A percentile compares a stretch with the other conserved stretches of the same genome.
phyloP scores from a whole-genome alignment of 2,329 filamentous ascomycete species.

The Monosporascus sp. region DNA sequence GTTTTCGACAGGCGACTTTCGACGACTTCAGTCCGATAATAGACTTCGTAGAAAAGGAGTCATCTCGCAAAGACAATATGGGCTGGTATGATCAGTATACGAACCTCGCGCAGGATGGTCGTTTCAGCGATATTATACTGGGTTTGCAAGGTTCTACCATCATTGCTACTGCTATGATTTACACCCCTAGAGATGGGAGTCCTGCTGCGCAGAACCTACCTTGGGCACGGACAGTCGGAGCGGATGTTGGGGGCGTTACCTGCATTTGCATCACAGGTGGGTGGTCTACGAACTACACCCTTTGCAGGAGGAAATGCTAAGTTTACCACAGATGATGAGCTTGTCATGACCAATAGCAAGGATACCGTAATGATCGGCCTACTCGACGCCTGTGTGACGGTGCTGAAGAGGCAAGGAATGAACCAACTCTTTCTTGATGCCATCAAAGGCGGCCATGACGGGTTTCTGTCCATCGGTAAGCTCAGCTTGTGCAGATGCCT shows the following conservation, averaged over 20 bases:
- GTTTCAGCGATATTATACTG: slow-evolving; percentile 49
- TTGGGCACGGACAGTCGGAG: slow-evolving; percentile 47
- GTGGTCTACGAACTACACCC: slow-evolving; percentile 17
- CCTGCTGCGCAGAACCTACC: slow-evolving; percentile 46
- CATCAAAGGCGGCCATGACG: slow-evolving; percentile 44
- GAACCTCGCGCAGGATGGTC: slow-evolving; percentile 40
- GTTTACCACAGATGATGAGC: slow-evolving; percentile 36
- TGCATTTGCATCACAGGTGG: slow-evolving; percentile 55
- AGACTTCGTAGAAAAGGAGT: slow-evolving; percentile 45
- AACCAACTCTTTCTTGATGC: slow-evolving; percentile 51
- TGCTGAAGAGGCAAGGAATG: slow-evolving; percentile 45
- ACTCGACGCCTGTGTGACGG: slow-evolving; percentile 45
- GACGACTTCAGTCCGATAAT: slow-evolving; percentile 42
- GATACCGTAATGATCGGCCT: slow-evolving; percentile 49
- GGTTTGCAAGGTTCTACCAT: slow-evolving; percentile 43
- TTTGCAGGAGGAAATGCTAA: slow-evolving; percentile 1
- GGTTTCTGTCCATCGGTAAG: slow-evolving; percentile 49
- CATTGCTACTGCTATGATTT: slow-evolving; percentile 50
- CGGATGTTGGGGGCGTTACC: slow-evolving; percentile 51
- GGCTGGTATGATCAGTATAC: slow-evolving; percentile 58
- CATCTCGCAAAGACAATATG: slow-evolving; percentile 40
- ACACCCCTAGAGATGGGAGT: slow-evolving; percentile 41
- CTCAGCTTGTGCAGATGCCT: slow-evolving; percentile 2
- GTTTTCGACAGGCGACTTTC: slow-evolving; percentile 40
- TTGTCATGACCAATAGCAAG: slow-evolving; percentile 36